Percentiles rank a stretch among this genome's conserved stretches.
phyloP scores from a whole-genome alignment of 2,329 filamentous ascomycete species.

The Colletotrichum spaethianum region DNA sequence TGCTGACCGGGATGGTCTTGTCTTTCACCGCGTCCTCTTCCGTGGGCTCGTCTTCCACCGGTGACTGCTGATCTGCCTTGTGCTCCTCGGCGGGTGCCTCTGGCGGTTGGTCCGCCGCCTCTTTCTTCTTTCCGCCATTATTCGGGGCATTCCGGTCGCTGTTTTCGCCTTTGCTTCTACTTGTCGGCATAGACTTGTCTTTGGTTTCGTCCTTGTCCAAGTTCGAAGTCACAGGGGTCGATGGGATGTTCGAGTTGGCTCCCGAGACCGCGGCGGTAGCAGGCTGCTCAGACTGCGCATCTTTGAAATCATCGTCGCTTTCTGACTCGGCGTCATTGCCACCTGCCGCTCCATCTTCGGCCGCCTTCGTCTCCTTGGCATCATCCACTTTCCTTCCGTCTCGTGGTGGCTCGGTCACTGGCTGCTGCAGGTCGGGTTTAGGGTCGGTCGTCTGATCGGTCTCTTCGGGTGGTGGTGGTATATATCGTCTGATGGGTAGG shows the following conservation, averaged over 20 bases:
- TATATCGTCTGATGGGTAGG: constrained; percentile 71
- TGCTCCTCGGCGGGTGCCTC: background rate
- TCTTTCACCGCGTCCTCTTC: background rate
- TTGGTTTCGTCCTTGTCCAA: constrained; percentile 24
- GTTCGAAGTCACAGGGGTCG: constrained; percentile 31
- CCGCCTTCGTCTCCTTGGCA: constrained; percentile 30
- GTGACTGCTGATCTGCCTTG: background rate
- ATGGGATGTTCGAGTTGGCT: constrained; percentile 30
- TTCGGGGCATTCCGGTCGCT: background rate
- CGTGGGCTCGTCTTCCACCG: background rate
- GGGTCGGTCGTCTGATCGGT: constrained; percentile 32
- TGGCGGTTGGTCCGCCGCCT: constrained; percentile 5
- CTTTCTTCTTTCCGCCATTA: background rate
- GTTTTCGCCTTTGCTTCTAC: constrained; percentile 26
- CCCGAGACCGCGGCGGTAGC: constrained; percentile 26
- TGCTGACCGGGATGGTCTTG: background rate
- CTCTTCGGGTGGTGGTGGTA: constrained; percentile 48
- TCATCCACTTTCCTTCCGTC: constrained; percentile 29
- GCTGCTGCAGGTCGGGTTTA: constrained; percentile 18
- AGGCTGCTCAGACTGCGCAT: constrained; percentile 44
- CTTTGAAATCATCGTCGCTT: constrained; percentile 48
- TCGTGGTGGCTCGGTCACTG: constrained; percentile 15
- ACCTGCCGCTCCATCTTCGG: constrained; percentile 16
- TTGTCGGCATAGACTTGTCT: constrained; percentile 7
- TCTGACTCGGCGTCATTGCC: constrained; percentile 43